Evolutionary conservation across 306 rosid genomes (phyloP), one percentile per base, ranked within the genome.

Genomic region (Quercus alba): DNA sequence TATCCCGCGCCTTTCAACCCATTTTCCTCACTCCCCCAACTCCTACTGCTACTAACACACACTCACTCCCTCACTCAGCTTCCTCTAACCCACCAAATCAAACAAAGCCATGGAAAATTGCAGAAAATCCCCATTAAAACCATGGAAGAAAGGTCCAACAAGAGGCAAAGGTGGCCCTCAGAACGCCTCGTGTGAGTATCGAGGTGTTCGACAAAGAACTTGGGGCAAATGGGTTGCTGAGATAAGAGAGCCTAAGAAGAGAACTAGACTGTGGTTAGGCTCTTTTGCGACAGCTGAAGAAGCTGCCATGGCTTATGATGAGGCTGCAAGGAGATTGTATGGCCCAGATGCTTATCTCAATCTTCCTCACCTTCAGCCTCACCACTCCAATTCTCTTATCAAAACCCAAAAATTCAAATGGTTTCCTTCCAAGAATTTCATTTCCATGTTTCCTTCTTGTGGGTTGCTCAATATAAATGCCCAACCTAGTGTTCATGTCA

Each of bases 191-290:
- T 95, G 99, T 1, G 91, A 95, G 71, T 95, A 93, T 62, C 90
- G 99, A 8, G 99, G 99, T 1, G 99, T 95, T 61, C 83, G 99
- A 2, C 99, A 93, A 64, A 85, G 99, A 77, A 95, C 98, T 1
- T 95, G 99, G 99, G 99, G 98, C 5, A 95, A 95, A 84, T 95
- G 99, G 99, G 99, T 95, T 21, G 98, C 99, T 1, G 99, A 95
- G 80, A 95, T 95, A 69, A 88, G 98, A 78, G 99, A 95, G 86
- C 99, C 99, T 1, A 91, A 93, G 88, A 95, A 93, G 86, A 89
- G 99, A 81, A 91, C 97, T 19, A 85, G 99, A 61, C 92, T 95
- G 4, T 95, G 99, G 99, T 87, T 95, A 56, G 98, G 99, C 77
- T 95, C 99, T 55, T 95, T 90, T 44, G 83, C 98, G 80, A 95